A percentile compares a stretch with the other conserved stretches of the same genome.
These are phyloP conservation scores for Colletotrichum sp. DNA, from an alignment of 2,329 filamentous ascomycete species.

Conservation along the genomic window DNA sequence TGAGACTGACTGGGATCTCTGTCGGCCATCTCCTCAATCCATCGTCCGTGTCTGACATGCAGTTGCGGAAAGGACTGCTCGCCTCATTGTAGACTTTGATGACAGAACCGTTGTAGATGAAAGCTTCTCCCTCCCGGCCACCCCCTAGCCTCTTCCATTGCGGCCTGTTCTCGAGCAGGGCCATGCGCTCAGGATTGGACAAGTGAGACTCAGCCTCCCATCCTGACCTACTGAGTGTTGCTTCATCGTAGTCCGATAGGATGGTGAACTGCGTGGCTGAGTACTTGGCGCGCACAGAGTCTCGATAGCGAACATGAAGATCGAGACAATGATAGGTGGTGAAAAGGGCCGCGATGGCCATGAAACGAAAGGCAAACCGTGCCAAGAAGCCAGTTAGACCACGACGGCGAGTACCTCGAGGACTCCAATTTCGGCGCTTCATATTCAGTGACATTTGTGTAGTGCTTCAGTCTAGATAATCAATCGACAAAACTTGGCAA, in stretches of 20 bases:
- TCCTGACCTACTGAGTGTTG: background rate
- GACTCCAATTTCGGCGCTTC: constrained; percentile 16
- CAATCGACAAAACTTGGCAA: background rate
- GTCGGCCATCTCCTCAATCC: constrained; percentile 30
- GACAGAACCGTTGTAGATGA: constrained; percentile 29
- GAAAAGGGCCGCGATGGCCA: constrained; percentile 1
- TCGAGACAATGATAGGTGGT: constrained; percentile 6
- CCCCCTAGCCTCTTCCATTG: constrained; percentile 32
- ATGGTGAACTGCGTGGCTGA: constrained; percentile 5
- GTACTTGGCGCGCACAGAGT: constrained; percentile 18
- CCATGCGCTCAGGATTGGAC: background rate
- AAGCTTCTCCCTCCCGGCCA: constrained; percentile 34
- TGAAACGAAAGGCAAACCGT: background rate
- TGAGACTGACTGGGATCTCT: constrained; percentile 33
- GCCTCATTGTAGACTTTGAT: constrained; percentile 32
- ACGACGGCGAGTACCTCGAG: background rate
- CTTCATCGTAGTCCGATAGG: background rate
- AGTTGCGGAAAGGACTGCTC: constrained; percentile 35
- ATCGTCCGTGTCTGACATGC: constrained; percentile 22
- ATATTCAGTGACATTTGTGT: background rate
- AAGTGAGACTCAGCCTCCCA: background rate
- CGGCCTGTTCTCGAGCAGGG: constrained; percentile 22
- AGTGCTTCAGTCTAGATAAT: background rate
- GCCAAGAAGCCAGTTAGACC: background rate
- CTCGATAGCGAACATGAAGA: constrained; percentile 12